phyloP scores from a whole-genome alignment of 2,329 filamentous ascomycete species.

The Ascochyta rabiei region DNA sequence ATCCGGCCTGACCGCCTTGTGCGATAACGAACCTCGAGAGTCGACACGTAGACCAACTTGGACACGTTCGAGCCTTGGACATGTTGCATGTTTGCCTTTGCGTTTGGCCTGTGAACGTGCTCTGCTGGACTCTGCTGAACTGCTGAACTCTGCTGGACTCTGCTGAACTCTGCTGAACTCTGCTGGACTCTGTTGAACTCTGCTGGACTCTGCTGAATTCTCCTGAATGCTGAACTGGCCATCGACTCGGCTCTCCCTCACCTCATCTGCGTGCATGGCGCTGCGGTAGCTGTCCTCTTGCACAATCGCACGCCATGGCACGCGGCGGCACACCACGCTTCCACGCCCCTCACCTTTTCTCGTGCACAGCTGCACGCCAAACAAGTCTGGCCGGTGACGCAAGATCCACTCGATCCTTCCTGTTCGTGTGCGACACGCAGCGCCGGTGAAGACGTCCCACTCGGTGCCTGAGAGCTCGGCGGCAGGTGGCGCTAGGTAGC shows the following conservation, averaged over 20 bases:
- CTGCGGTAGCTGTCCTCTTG: constrained; percentile 9
- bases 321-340: constrained; percentile 23
- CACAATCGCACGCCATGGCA: constrained; percentile 24
- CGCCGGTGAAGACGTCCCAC: constrained; percentile 29
- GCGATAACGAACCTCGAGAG: constrained; percentile 9
- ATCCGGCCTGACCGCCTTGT: constrained; percentile 15
- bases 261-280: neutral
- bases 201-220: no score
- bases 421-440: constrained; percentile 25
- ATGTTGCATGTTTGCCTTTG: no score
- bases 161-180: no score
- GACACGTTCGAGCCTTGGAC: no score
- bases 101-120: no score
- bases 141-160: no score
- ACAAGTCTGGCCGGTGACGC: constrained; percentile 35
- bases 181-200: no score
- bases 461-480: constrained; percentile 5
- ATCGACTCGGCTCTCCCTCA: no score
- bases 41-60: neutral
- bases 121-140: no score
- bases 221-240: no score
- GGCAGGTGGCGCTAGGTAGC: constrained; percentile 17
- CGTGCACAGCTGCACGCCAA: constrained; percentile 14
- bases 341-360: constrained; percentile 18
- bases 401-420: constrained; percentile 23